Evolutionary conservation across 2,329 filamentous ascomycete species (phyloP), one percentile per base, ranked within the genome.

Genomic region (Phaeosphaeria sp.): DNA sequence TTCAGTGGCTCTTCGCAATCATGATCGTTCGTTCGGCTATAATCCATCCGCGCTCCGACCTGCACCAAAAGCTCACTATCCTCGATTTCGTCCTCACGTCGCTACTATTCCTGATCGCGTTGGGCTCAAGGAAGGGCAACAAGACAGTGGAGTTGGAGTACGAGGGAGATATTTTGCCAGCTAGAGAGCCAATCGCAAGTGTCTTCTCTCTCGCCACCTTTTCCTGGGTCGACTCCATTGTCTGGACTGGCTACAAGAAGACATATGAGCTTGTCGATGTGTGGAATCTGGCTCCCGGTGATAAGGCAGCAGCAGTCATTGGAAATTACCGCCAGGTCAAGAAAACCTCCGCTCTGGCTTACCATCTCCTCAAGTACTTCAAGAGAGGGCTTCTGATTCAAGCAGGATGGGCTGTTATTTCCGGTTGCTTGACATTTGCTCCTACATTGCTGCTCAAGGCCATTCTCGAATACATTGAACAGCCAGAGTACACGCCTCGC

Each of bases 391-490:
- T 99, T 13, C 65, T 96, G 10, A 81, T 89, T 22, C 95, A 99
- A 76, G 92, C 90, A 59, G 78, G 83, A 18, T 95, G 93, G 87
- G 93, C 93, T 18, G 84, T 89, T 1, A 81, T 96, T 18, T 89
- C 89, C 9, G 93, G 92, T 20, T 76, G 95, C 39, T 90, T 98
- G 64, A 93, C 91, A 2, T 99, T 98, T 78, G 88, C 91, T 15
- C 95, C 95, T 1, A 99, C 95, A 2, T 82, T 99, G 48, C 85
- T 99, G 20, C 84, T 99, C 42, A 94, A 93, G 74, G 90, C 90
- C 17, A 98, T 99, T 59, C 83, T 99, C 25, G 89, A 97, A 76
- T 97, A 96, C 71, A 90, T 98, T n/a, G 93, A 99, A 78, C 83
- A 90, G 54, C 93, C 93, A 1, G 83, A 86, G 0, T 81, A 83